phyloP scores from a whole-genome alignment of 306 rosid genomes.

The Trifolium fragiferum region DNA sequence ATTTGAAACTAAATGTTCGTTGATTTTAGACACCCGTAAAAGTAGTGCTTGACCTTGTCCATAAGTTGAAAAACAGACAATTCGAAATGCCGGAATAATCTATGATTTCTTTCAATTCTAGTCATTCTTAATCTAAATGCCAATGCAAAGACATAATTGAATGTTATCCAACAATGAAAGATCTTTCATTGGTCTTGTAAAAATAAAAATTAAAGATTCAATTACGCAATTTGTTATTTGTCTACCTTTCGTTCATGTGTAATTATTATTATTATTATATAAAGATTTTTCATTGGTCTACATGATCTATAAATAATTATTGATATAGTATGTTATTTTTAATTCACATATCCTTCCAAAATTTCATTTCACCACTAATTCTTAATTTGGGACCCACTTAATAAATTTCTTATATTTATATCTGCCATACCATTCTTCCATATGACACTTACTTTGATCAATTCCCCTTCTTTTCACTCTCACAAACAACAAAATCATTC shows the following conservation, averaged over 20 bases:
- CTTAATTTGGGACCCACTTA: conserved; percentile 49
- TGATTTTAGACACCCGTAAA: too few species aligned
- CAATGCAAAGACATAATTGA: conserved; percentile 31
- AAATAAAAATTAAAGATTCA: too few species aligned
- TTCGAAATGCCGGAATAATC: too few species aligned
- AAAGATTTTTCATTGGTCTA: background rate
- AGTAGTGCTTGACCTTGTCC: too few species aligned
- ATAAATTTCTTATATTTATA: conserved; percentile 55
- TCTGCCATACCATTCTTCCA: conserved; percentile 55
- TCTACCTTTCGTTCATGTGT: too few species aligned
- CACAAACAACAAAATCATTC: conserved; percentile 48
- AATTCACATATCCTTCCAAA: conserved; percentile 41
- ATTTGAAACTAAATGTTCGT: too few species aligned
- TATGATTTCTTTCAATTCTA: too few species aligned
- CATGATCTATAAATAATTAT: background rate
- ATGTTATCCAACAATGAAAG: conserved; percentile 25
- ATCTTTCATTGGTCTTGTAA: background rate
- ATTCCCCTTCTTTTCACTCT: conserved; percentile 35
- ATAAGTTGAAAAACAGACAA: too few species aligned
- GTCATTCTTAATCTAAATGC: background rate
- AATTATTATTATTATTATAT: too few species aligned
- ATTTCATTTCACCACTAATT: conserved; percentile 44
- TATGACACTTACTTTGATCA: conserved; percentile 41
- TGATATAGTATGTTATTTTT: conserved; percentile 15
- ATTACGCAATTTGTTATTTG: too few species aligned